Conservation (phyloP, 768 basidiomycete species). For the Termitomyces sp. region DNA sequence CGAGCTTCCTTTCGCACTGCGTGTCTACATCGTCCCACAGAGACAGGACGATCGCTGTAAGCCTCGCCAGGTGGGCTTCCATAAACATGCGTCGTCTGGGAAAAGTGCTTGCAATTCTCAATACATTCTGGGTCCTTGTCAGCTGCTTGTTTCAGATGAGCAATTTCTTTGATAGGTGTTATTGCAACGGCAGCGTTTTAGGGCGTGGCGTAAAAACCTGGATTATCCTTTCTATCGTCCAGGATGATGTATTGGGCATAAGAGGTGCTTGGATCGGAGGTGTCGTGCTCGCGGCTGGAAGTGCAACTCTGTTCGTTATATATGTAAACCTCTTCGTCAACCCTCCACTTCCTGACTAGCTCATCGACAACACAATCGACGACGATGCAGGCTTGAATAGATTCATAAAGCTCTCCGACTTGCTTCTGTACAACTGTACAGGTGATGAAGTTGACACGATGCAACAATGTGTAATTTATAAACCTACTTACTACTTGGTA, state of each 20-base stretch:
- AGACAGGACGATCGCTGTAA: neutral
- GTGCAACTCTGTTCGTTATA: constrained; percentile 20
- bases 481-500: no score
- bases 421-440: no score
- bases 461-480: no score
- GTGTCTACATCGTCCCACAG: constrained; percentile 4
- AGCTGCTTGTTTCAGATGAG: constrained; percentile 28
- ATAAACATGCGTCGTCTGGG: constrained; percentile 25
- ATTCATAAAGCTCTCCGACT: no score
- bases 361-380: no score
- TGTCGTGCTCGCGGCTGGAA: constrained; percentile 22
- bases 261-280: constrained; percentile 33
- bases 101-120: constrained; percentile 24
- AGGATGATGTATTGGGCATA: constrained; percentile 21
- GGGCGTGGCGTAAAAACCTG: constrained; percentile 23
- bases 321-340: constrained; percentile 21
- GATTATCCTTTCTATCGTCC: constrained; percentile 20
- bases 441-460: no score
- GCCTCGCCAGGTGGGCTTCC: constrained; percentile 14
- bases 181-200: constrained; percentile 31
- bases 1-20: constrained; percentile 25
- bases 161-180: constrained; percentile 30
- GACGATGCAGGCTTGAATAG: no score
- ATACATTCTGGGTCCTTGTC: constrained; percentile 27
- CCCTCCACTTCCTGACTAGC: no score